These are phyloP conservation scores for Ceratocystis variospora DNA, from an alignment of 2,329 filamentous ascomycete species.

Conservation along the genomic window DNA sequence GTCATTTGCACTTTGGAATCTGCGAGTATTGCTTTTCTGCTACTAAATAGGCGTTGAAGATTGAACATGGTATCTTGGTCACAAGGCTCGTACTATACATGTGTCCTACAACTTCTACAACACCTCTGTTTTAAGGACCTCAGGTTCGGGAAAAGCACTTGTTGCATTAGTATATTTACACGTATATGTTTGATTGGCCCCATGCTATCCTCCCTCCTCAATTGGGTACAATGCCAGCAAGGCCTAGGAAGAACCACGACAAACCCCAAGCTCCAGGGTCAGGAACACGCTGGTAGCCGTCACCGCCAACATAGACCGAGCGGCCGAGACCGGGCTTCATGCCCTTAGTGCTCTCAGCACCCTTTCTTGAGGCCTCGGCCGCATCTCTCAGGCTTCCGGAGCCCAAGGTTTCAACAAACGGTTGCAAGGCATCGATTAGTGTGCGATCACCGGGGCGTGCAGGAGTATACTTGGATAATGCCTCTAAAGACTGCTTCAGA, in stretches of 20 bases:
- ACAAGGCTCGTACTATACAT: not conserved
- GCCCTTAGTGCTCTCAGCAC: slow-evolving; percentile 71
- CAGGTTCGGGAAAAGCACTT: not conserved
- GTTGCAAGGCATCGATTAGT: slow-evolving; percentile 74
- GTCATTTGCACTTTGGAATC: slow-evolving; percentile 23
- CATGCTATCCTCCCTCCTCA: not conserved
- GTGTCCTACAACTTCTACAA: not conserved
- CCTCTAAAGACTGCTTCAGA: slow-evolving; percentile 54
- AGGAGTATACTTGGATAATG: slow-evolving; percentile 72
- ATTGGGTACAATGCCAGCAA: slow-evolving; percentile 37
- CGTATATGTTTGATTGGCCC: not conserved
- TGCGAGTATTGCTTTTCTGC: slow-evolving; percentile 20
- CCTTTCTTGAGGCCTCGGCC: slow-evolving; percentile 58
- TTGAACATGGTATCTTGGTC: slow-evolving; percentile 20
- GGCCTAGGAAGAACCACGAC: slow-evolving; percentile 65
- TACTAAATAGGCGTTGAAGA: slow-evolving; percentile 31
- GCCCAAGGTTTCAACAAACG: slow-evolving; percentile 64
- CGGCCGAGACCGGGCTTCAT: slow-evolving; percentile 79
- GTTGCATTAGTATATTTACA: not conserved
- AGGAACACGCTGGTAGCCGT: slow-evolving; percentile 35
- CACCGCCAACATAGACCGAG: slow-evolving; percentile 33
- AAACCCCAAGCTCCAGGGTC: slow-evolving; percentile 60
- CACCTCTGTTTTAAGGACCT: not conserved
- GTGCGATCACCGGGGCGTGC: slow-evolving; percentile 82
- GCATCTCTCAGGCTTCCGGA: slow-evolving; percentile 57